These are phyloP conservation scores for Chrysochromulina parva DNA, from an alignment of 78 protist genomes.

Conservation along the genomic window DNA sequence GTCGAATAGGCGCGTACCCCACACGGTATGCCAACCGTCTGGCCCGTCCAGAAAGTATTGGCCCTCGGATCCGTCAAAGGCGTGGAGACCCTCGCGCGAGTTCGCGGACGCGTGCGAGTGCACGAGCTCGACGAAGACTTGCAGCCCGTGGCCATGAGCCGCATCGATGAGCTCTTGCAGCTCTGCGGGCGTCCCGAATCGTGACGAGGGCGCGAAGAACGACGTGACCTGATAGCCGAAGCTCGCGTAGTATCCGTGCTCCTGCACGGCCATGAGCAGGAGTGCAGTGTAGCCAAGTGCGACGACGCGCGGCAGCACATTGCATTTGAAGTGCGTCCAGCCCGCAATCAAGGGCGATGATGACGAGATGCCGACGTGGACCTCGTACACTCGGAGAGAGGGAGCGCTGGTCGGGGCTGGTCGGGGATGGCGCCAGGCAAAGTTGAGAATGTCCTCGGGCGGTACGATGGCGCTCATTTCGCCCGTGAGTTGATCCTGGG, in stretches of 20 bases:
- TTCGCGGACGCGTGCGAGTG: constrained; percentile 79
- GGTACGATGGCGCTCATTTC: neutral
- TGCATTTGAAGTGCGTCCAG: constrained; percentile 60
- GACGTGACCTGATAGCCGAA: constrained; percentile 83
- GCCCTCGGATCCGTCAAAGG: constrained; percentile 82
- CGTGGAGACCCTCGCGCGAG: constrained; percentile 85
- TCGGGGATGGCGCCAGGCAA: constrained; percentile 17
- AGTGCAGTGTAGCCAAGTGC: constrained; percentile 62
- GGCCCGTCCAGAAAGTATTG: constrained; percentile 87
- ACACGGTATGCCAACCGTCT: constrained; percentile 67
- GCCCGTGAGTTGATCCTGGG: neutral
- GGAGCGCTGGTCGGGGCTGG: neutral
- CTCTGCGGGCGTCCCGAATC: constrained; percentile 69
- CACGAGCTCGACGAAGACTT: constrained; percentile 89
- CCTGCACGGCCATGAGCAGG: constrained; percentile 95
- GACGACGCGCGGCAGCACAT: constrained; percentile 33
- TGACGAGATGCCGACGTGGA: constrained; percentile 90
- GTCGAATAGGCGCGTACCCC: constrained; percentile 85
- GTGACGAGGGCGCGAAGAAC: constrained; percentile 71
- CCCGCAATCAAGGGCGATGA: constrained; percentile 65
- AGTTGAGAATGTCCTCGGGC: neutral
- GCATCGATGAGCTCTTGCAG: constrained; percentile 80
- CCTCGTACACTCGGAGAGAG: constrained; percentile 84
- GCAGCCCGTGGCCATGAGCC: constrained; percentile 78
- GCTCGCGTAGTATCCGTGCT: constrained; percentile 95